Conservation (phyloP, 2,329 filamentous ascomycete species). For the Plectosphaerella cucumerina region DNA sequence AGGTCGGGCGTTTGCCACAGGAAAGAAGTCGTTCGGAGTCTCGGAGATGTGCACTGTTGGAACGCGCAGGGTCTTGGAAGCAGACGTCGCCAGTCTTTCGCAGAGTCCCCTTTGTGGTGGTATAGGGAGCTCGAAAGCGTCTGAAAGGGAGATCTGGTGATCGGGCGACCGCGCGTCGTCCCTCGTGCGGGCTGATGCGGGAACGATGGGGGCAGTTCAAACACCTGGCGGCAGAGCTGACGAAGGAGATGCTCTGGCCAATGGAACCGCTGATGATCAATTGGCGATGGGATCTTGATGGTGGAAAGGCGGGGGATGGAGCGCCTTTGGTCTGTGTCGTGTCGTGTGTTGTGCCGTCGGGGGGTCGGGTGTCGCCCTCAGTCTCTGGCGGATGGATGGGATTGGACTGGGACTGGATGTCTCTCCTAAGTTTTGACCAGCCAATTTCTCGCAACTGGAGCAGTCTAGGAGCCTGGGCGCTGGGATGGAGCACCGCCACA, state of each 20-base stretch:
- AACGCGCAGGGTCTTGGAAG: too few species aligned
- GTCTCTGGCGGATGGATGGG: not conserved
- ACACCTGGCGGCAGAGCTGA: not conserved
- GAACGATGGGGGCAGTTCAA: too few species aligned
- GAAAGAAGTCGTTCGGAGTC: too few species aligned
- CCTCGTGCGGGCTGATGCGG: not conserved
- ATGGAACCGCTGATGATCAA: not conserved
- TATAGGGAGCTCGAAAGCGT: conserved; percentile 29
- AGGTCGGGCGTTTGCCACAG: too few species aligned
- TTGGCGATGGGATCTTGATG: not conserved
- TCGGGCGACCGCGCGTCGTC: not conserved
- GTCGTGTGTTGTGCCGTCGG: conserved; percentile 3
- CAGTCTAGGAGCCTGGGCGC: not conserved
- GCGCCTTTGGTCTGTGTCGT: not conserved
- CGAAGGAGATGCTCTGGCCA: not conserved
- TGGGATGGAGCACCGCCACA: not conserved
- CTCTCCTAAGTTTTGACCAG: conserved; percentile 4
- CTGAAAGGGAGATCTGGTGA: conserved; percentile 33
- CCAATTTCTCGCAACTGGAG: conserved; percentile 2
- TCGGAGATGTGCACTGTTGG: too few species aligned
- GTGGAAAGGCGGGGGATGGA: not conserved
- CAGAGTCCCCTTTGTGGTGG: too few species aligned
- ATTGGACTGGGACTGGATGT: not conserved
- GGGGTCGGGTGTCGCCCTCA: conserved; percentile 1
- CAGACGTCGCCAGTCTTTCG: too few species aligned